phyloP scores from a whole-genome alignment of 345 rosid genomes.

The Crucihimalaya himalaica region DNA sequence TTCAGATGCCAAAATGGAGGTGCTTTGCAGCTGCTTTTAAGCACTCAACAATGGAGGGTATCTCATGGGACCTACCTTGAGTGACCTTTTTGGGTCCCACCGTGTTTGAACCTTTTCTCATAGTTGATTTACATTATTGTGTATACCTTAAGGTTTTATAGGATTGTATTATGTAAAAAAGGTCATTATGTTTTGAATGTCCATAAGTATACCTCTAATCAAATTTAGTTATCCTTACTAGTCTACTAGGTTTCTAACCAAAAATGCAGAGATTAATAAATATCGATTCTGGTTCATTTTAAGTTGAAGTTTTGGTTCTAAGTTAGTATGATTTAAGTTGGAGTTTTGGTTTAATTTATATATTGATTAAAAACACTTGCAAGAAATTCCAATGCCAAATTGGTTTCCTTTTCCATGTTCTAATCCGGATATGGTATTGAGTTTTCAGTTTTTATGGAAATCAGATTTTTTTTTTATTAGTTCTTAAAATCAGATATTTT shows the following conservation, averaged over 20 bases:
- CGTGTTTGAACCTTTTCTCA: background rate
- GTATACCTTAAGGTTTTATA: background rate
- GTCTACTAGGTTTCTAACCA: background rate
- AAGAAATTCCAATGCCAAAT: background rate
- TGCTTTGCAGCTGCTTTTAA: slow-evolving; percentile 57
- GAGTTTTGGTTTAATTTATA: background rate
- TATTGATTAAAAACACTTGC: background rate
- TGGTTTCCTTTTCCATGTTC: background rate
- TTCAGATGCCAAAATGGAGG: slow-evolving; percentile 38
- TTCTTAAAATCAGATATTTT: background rate
- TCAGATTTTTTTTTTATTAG: background rate
- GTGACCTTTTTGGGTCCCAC: slow-evolving; percentile 43
- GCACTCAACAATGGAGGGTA: slow-evolving; percentile 37
- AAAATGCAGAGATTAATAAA: background rate
- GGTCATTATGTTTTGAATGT: background rate
- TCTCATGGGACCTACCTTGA: slow-evolving; percentile 42
- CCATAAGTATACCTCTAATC: no score
- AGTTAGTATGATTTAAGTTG: slow-evolving; percentile 3
- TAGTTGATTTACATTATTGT: background rate
- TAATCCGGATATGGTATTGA: background rate
- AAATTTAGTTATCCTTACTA: no score
- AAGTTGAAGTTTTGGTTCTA: background rate
- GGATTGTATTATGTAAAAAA: background rate
- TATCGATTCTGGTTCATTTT: background rate
- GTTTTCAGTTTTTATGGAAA: background rate